phyloP scores from a whole-genome alignment of 139 green algal genomes.

The Chlamydomonas incerta region DNA sequence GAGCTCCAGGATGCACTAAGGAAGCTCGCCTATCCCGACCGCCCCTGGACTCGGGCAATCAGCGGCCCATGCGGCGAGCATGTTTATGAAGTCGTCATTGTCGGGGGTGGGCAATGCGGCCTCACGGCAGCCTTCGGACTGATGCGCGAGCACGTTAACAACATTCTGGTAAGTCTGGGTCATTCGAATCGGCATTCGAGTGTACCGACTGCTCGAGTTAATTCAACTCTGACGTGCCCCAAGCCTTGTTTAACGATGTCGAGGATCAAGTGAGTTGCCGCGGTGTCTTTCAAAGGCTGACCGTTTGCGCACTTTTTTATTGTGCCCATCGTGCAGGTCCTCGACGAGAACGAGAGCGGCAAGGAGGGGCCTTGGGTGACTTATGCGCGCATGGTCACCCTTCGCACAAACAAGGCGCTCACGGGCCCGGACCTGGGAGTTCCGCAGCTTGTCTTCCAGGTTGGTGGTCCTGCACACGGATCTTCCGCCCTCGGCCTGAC shows the following conservation, averaged over 20 bases:
- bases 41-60: slow-evolving; percentile 36
- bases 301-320: too few species aligned
- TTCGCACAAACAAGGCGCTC: slow-evolving; percentile 60
- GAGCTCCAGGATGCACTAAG: slow-evolving; percentile 39
- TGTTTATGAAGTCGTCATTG: slow-evolving; percentile 48
- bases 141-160: slow-evolving; percentile 37
- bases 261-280: too few species aligned
- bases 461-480: background rate
- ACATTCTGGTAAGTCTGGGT: slow-evolving; percentile 35
- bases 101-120: slow-evolving; percentile 59
- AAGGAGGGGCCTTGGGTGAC: slow-evolving; percentile 56
- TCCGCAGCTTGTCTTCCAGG: slow-evolving; percentile 53
- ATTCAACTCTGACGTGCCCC: too few species aligned
- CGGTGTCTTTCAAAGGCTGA: too few species aligned
- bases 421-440: slow-evolving; percentile 57
- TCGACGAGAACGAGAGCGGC: slow-evolving; percentile 53
- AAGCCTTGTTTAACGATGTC: too few species aligned
- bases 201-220: too few species aligned
- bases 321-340: background rate
- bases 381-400: slow-evolving; percentile 59
- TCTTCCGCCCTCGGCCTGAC: too few species aligned
- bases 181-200: too few species aligned
- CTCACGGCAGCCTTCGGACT: slow-evolving; percentile 55
- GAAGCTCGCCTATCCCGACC: slow-evolving; percentile 43
- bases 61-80: background rate